Evolutionary conservation across 345 rosid genomes (phyloP), one percentile per base, ranked within the genome.

Genomic region (Stellera chamaejasme): DNA sequence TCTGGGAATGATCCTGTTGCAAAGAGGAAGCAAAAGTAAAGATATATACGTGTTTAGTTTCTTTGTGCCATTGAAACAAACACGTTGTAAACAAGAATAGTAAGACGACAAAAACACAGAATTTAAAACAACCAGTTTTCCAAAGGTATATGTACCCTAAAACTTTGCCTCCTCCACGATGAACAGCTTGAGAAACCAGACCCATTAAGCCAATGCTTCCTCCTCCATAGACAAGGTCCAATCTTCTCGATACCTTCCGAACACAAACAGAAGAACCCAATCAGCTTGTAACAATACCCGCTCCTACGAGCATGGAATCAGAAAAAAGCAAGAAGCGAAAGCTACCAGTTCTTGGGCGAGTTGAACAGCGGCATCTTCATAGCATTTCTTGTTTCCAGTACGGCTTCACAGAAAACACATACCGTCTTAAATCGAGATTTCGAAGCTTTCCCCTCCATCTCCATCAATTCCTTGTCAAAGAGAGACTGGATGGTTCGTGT

Each of bases 131-230:
- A 32, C 3, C 7, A 32, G 3, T 32, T 32, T 32, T 32, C 39
- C 7, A 32, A 39, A 13, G 25, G 41, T 26, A 59, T 43, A 55
- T 56, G 5, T 7, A 32, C 97, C 97, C 97, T 26, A 84, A 67
- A 51, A 90, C 97, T 71, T 87, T 90, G 64, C 97, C 82, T 48
- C 97, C 97, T 32, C 97, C 97, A 54, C 72, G 67, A 66, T 64
- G 76, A 59, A 90, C 96, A 62, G 88, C 85, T 72, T 85, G 91
- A 64, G 96, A 90, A 46, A 87, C 72, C 76, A 83, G 74, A 43
- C 97, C 97, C 97, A 90, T 90, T 60, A 90, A 65, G 11, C 97
- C 97, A 49, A 87, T 67, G 72, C 97, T 87, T 12, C 97, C 97
- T 72, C 97, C 97, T 54, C 97, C 97, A 71, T 90, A 90, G 56